phyloP scores from a whole-genome alignment of 306 rosid genomes.

The Casuarina glauca region DNA sequence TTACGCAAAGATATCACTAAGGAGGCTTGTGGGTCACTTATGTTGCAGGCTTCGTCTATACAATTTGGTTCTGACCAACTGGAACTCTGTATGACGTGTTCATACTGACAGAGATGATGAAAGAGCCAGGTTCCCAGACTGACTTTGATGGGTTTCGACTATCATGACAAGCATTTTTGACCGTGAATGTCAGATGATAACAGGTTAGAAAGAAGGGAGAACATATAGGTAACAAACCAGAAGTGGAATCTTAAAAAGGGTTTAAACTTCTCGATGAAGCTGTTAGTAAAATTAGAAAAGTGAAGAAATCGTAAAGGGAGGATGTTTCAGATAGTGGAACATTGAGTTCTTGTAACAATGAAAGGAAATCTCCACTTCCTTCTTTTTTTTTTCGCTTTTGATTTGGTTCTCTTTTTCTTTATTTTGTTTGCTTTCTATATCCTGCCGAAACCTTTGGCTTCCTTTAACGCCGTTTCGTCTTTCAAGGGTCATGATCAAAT shows the following conservation, averaged over 20 bases:
- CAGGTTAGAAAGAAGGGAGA: no score
- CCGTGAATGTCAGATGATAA: background rate
- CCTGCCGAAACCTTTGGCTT: background rate
- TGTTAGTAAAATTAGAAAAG: background rate
- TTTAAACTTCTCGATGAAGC: background rate
- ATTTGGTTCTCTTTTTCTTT: constrained; percentile 23
- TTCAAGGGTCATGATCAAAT: background rate
- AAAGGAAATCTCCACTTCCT: constrained; percentile 28
- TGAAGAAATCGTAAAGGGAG: constrained; percentile 29
- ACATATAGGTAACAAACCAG: no score
- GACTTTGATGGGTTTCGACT: constrained; percentile 4
- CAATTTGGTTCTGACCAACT: background rate
- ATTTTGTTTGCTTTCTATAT: constrained; percentile 25
- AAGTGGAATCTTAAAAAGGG: background rate
- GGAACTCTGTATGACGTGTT: background rate
- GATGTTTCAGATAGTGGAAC: constrained; percentile 18
- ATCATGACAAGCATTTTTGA: background rate
- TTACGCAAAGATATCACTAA: no score
- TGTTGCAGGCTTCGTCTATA: background rate
- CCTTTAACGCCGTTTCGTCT: background rate
- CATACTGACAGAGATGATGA: background rate
- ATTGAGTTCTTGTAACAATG: background rate
- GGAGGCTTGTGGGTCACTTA: background rate
- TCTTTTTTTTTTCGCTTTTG: background rate
- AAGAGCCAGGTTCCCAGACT: background rate